Evolutionary conservation across 2,329 filamentous ascomycete genomes (phyloP), one percentile per base, ranked within the genome.

Genomic region (Penicillium griseofulvum): DNA sequence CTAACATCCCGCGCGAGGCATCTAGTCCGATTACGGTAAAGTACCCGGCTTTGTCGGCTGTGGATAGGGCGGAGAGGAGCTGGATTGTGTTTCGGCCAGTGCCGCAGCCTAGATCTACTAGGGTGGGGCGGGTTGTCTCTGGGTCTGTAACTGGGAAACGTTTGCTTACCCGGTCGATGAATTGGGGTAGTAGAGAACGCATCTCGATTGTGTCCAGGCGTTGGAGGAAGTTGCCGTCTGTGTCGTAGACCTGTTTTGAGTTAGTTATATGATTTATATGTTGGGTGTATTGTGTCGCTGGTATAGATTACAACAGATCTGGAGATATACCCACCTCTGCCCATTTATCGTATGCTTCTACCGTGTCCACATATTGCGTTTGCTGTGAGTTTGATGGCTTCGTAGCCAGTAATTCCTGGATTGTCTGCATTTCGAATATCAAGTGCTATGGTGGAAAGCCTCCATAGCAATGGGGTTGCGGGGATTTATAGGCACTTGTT

Each of bases 181-280:
- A 79, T 0, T 67, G 59, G 0, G 82, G 80, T 0, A 88, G 76
- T 0, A 85, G 66, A 1, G 65, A 64, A 14, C 70, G 65, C 62
- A 88, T 78, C 64, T 86, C 80, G 14, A 80, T 59, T 37, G 83
- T 81, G 66, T 89, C 86, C 17, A 87, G 77, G 1, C 80, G 78
- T 72, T 88, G 85, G 1, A 89, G 76, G 67, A 87, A 85, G 66
- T 88, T 88, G 31, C 82, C 82, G 59, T 88, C 85, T 31, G 77
- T 82, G 69, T 88, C 85, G 72, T 88, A 88, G 41, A 85, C 74
- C 56, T 76, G 4, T 51, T 36, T 38, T 26, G 7, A 12, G 28
- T 44, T 16, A 54, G 42, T 33, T 28, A 9, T 28, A 22, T 4
- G 22, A 4, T 22, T 22, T 22, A 22, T 22, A 22, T 22, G 22